Conservation (phyloP, 2,329 filamentous ascomycete species). For the Aspergillus unguis region DNA sequence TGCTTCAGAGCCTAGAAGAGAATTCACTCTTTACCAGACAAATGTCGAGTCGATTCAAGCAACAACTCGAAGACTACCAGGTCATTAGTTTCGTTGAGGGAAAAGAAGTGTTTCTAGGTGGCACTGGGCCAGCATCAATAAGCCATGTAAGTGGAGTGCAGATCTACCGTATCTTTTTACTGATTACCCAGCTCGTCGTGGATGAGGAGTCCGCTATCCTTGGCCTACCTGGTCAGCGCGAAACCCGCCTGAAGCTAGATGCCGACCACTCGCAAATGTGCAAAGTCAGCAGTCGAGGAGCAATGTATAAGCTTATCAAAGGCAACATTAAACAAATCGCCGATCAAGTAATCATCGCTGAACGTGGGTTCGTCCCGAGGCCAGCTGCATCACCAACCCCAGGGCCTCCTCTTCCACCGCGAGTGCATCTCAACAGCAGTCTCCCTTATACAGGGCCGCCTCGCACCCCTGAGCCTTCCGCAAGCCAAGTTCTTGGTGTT, state of each 20-base stretch:
- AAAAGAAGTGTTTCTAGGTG: conserved; percentile 29
- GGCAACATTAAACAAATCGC: conserved; percentile 34
- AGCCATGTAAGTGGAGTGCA: conserved; percentile 28
- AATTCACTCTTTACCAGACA: conserved; percentile 31
- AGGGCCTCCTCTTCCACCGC: conserved; percentile 27
- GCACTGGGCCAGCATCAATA: conserved; percentile 28
- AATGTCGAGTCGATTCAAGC: conserved; percentile 32
- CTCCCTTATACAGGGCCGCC: conserved; percentile 22
- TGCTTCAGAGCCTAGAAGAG: conserved; percentile 28
- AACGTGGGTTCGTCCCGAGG: conserved; percentile 30
- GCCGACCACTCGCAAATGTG: conserved; percentile 38
- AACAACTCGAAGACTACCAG: conserved; percentile 34
- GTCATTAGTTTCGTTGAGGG: conserved; percentile 36
- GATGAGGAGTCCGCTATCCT: conserved; percentile 37
- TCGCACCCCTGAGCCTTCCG: conserved; percentile 10
- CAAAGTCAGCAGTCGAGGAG: conserved; percentile 27
- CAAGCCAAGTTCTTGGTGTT: conserved; percentile 17
- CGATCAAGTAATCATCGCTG: conserved; percentile 28
- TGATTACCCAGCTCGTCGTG: conserved; percentile 29
- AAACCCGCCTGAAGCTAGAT: conserved; percentile 35
- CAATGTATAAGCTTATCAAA: conserved; percentile 32
- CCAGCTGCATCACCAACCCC: conserved; percentile 15
- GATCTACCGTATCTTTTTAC: neutral
- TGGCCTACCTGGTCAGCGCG: conserved; percentile 31
- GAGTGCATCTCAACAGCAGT: conserved; percentile 29